A percentile compares a stretch with the other conserved stretches of the same genome.
phyloP scores from a whole-genome alignment of 495 filamentous ascomycete species.

The Neurospora sp. region DNA sequence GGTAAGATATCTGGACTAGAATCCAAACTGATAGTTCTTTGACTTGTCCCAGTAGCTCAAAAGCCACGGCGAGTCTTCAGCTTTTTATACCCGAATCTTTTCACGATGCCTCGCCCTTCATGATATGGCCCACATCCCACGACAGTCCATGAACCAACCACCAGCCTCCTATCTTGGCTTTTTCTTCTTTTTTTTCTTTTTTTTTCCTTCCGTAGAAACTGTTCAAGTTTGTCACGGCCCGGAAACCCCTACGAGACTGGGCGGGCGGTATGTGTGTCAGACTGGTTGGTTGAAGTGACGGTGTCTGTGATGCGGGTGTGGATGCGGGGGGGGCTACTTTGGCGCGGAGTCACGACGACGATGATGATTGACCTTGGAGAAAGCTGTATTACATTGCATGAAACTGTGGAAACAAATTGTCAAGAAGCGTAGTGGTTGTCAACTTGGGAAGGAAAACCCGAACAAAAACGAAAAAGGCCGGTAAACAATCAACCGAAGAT shows the following conservation, averaged over 20 bases:
- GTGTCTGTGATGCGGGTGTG: no score
- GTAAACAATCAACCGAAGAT: background rate
- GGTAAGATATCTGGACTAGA: no score
- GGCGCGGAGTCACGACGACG: no score
- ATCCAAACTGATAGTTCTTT: no score
- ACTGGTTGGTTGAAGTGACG: background rate
- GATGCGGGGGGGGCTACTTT: no score
- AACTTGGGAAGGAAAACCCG: background rate
- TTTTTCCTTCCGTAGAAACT: no score
- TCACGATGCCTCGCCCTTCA: background rate
- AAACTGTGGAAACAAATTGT: no score
- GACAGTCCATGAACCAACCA: no score
- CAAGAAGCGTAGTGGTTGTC: background rate
- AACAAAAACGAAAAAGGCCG: background rate
- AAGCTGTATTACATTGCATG: no score
- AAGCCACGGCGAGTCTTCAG: background rate
- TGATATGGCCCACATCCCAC: background rate
- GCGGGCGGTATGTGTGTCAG: background rate
- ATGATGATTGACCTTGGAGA: no score
- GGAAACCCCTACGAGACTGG: background rate
- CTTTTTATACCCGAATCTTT: background rate
- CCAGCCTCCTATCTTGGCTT: no score
- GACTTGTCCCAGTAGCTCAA: background rate
- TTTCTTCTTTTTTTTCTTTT: no score
- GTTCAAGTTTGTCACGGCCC: background rate